Evolutionary conservation across 2,329 filamentous ascomycete genomes (phyloP), one percentile per base, ranked within the genome.

Genomic region (Ophiostoma piceae): DNA sequence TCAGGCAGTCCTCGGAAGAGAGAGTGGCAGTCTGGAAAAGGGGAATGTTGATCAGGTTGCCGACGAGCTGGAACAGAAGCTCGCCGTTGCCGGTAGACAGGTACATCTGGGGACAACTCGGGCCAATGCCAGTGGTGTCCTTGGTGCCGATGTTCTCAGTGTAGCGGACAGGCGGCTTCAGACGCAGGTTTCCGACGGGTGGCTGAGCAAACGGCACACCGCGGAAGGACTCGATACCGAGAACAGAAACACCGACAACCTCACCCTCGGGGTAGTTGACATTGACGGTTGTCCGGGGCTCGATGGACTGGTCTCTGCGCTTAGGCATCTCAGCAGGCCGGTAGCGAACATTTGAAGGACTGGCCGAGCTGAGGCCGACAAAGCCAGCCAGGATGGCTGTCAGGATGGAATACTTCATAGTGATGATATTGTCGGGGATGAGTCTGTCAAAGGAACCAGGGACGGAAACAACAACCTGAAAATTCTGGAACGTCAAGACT

Each of bases 191-290:
- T 0, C 89, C 90, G 0, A 85, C 82, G 0, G 91, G 91, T 1
- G 90, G 84, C 72, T 91, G 82, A 1, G 91, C 90, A 75, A 88
- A 95, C 2, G 91, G 91, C 70, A 95, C 92, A 29, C 88, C 90
- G 69, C 85, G 87, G 80, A 92, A 94, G 35, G 82, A 85, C 70
- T 94, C 91, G 26, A 92, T 83, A 35, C 79, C 78, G 2, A n/a
- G 22, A 3, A 66, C 14, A 0, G 69, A 67, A 1, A 67, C 11
- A 14, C 73, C 73, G 0, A 35, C 69, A 2, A 71, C 71, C 3
- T 67, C 51, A 51, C 70, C 73, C 19, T 72, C 72, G 11, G 73
- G 71, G 37, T 73, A 74, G 0, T n/a, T 41, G 5, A 74, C 72
- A 8, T n/a, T 68, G 16, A 70, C 66, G 1, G 41, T 66, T 16